phyloP scores from a whole-genome alignment of 2,329 filamentous ascomycete species.

The Rosellinia necatrix region DNA sequence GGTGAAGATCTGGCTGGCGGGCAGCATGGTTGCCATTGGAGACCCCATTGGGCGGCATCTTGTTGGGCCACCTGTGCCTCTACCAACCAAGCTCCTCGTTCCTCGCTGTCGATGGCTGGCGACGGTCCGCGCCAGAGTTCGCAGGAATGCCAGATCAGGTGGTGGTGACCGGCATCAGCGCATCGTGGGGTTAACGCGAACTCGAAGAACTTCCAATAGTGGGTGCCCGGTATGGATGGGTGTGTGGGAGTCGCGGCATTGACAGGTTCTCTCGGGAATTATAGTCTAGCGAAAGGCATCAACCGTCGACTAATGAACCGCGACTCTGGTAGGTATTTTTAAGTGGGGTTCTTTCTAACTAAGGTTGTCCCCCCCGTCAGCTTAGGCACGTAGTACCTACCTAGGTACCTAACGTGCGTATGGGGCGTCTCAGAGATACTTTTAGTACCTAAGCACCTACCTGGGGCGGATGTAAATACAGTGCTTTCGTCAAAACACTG shows the following conservation, averaged over 20 bases:
- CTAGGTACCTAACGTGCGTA: background rate
- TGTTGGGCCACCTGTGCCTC: conserved; percentile 29
- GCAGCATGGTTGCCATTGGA: conserved; percentile 38
- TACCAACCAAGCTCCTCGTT: conserved; percentile 13
- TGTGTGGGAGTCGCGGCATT: conserved; percentile 21
- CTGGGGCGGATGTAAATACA: too few species aligned
- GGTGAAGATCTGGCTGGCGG: conserved; percentile 52
- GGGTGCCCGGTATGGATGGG: conserved; percentile 5
- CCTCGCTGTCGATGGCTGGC: conserved; percentile 22
- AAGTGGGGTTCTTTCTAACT: conserved; percentile 12
- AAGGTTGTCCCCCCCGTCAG: background rate
- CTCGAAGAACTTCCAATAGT: conserved; percentile 6
- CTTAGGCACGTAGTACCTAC: background rate
- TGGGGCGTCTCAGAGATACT: too few species aligned
- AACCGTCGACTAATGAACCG: conserved; percentile 21
- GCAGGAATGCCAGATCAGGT: conserved; percentile 23
- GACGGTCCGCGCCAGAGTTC: conserved; percentile 28
- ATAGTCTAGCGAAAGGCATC: conserved; percentile 9
- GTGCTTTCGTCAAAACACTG: too few species aligned
- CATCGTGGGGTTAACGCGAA: conserved; percentile 23
- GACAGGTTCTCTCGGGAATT: too few species aligned
- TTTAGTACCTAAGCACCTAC: background rate
- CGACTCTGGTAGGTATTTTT: conserved; percentile 28
- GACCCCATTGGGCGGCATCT: conserved; percentile 41
- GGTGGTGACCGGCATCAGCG: conserved; percentile 25